Evolutionary conservation across 2,329 filamentous ascomycete species (phyloP).

Genomic region (Aspergillus transmontanensis): DNA sequence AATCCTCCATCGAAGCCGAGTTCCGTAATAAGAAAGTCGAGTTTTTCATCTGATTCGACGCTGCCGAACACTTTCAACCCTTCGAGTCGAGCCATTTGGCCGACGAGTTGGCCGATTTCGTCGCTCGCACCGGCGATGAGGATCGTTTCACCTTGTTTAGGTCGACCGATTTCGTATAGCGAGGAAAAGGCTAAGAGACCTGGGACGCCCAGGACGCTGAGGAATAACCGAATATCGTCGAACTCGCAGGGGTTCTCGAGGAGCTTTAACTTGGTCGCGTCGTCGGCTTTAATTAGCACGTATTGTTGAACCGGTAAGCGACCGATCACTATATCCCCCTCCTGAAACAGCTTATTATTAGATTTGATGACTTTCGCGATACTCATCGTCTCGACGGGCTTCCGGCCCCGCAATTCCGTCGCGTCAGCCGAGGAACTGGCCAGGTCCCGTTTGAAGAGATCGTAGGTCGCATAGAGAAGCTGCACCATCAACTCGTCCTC

Average conservation of each 20-base stretch:
- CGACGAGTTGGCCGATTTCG: conserved; percentile 80
- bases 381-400: conserved; percentile 60
- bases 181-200: conserved; percentile 75
- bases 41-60: conserved; percentile 77
- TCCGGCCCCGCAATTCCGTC: conserved; percentile 69
- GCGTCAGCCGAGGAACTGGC: conserved; percentile 68
- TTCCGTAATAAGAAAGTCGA: conserved; percentile 71
- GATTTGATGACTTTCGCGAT: conserved; percentile 73
- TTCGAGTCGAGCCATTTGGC: conserved; percentile 80
- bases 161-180: conserved; percentile 74
- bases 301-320: conserved; percentile 55
- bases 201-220: conserved; percentile 78
- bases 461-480: conserved; percentile 74
- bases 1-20: conserved; percentile 74
- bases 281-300: conserved; percentile 67
- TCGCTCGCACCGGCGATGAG: conserved; percentile 79
- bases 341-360: conserved; percentile 63
- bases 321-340: conserved; percentile 67
- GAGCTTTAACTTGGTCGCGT: conserved; percentile 50
- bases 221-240: conserved; percentile 58
- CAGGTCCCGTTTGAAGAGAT: conserved; percentile 81
- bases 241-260: conserved; percentile 68
- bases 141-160: conserved; percentile 77
- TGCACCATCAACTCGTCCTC: conserved; percentile 69
- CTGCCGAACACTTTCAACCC: conserved; percentile 80